Evolutionary conservation across 495 filamentous ascomycete genomes (phyloP).

Genomic region (Pyrenula massariospora): DNA sequence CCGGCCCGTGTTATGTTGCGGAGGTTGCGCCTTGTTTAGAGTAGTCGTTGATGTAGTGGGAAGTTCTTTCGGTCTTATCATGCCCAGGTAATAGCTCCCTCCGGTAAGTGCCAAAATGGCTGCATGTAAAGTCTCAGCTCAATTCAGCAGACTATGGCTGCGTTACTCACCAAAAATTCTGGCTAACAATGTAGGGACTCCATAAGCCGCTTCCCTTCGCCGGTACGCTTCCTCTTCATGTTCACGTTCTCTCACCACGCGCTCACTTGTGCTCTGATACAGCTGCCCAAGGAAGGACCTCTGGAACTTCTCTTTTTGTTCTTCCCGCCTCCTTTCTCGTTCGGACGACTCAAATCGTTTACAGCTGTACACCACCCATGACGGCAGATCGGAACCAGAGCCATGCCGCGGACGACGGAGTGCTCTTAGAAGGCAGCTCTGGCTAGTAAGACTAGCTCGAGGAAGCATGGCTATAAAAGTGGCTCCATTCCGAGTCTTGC

Average conservation of each 20-base stretch:
- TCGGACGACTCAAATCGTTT: neutral
- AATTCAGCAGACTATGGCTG: neutral
- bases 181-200: constrained; percentile 55
- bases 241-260: constrained; percentile 61
- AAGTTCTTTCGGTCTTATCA: constrained; percentile 41
- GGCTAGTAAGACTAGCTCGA: neutral
- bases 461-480: neutral
- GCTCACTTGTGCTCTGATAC: constrained; percentile 68
- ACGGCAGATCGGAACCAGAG: neutral
- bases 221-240: constrained; percentile 52
- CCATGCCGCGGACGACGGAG: neutral
- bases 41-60: constrained; percentile 63
- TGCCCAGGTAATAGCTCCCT: constrained; percentile 62
- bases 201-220: constrained; percentile 39
- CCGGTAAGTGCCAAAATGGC: constrained; percentile 47
- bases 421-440: neutral
- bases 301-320: constrained; percentile 21
- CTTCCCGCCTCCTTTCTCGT: constrained; percentile 6
- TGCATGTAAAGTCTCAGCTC: constrained; percentile 8
- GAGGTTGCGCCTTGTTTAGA: constrained; percentile 45
- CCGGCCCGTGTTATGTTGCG: constrained; percentile 57
- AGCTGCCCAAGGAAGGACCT: constrained; percentile 74
- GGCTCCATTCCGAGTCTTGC: neutral
- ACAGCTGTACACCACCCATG: neutral
- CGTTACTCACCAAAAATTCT: constrained; percentile 9